Evolutionary conservation across 768 basidiomycete genomes (phyloP).

Genomic region (Mycena venus): DNA sequence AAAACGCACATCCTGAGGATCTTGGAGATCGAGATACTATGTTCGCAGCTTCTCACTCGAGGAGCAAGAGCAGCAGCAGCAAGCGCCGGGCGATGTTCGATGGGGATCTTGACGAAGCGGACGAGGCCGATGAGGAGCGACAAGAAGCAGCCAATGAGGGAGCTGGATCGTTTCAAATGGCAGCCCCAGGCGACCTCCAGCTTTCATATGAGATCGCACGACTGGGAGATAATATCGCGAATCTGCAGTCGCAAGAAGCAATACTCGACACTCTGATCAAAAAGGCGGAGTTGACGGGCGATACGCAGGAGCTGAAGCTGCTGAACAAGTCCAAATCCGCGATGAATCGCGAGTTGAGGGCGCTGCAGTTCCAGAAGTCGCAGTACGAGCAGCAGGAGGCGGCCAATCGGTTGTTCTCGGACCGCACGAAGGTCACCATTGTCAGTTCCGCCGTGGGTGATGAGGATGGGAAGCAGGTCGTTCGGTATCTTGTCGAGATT

Average conservation of each 20-base stretch:
- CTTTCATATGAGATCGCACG: constrained; percentile 89
- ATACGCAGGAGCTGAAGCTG: constrained; percentile 86
- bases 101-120: constrained; percentile 62
- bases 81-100: constrained; percentile 53
- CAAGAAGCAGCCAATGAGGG: constrained; percentile 58
- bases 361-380: constrained; percentile 88
- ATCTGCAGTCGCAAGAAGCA: constrained; percentile 83
- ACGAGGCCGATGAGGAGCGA: constrained; percentile 59
- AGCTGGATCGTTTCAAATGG: constrained; percentile 75
- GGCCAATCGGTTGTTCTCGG: constrained; percentile 89
- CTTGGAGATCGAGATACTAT: constrained; percentile 29
- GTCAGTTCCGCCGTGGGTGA: constrained; percentile 86
- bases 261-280: constrained; percentile 92
- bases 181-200: constrained; percentile 91
- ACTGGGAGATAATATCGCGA: constrained; percentile 79
- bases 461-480: constrained; percentile 90
- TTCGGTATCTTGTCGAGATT: constrained; percentile 92
- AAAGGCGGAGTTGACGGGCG: constrained; percentile 95
- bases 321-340: constrained; percentile 86
- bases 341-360: constrained; percentile 85
- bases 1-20: constrained; percentile 41
- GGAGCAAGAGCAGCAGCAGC: constrained; percentile 1
- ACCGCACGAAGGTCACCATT: constrained; percentile 87
- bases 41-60: constrained; percentile 24
- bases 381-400: constrained; percentile 96